Base-by-base conservation (phyloP, 208 protist genomes). In the Endotrypanum monterogeii region DNA sequence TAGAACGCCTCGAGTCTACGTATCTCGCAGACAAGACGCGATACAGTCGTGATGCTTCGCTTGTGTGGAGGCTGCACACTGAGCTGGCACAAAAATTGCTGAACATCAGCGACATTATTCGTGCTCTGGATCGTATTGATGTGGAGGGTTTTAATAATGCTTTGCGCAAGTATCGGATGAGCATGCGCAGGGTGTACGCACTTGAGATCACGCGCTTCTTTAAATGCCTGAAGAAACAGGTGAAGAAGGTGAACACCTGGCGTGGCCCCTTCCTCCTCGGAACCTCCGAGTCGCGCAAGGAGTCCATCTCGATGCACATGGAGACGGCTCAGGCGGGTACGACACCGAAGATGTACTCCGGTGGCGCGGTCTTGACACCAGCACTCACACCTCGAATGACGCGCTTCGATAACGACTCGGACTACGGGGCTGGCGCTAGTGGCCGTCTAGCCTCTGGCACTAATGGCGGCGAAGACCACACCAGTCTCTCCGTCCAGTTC, bases 111-210 rank as follows among this genome's bases (percentile, higher is more conserved):
- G 89, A 94, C 56, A 86, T 97, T 57, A 81, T 97, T 28, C 77
- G 78, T 32, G 83, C 89, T 30, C 81, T 95, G 28, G 73, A 79
- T 14, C 83, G 84, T 54, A 90, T 97, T 68, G 89, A 95, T 63
- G 62, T 86, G 66, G 90, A 90, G 69, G 85, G 84, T 32, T 92
- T 89, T 83, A 80, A 79, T 65, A 87, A 75, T 16, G 84, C 87
- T 23, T 83, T 95, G 73, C 89, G 90, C 25, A 80, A 83, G 46
- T 97, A 97, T 62, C 85, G 93, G 35, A 82, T 80, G n/a, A 83
- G 83, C 69, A 94, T 94, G 91, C 93, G 94, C 71, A 83, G 82
- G 61, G 82, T 97, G 0, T 95, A 95, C 74, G 81, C 85, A 3
- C 67, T 90, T 1, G 89, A 97, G 75, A 88, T 94, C 30, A 65